These are phyloP conservation scores for Cutaneotrichosporon sp. DNA, from an alignment of 1,284 basidiomycete species.

Conservation along the genomic window DNA sequence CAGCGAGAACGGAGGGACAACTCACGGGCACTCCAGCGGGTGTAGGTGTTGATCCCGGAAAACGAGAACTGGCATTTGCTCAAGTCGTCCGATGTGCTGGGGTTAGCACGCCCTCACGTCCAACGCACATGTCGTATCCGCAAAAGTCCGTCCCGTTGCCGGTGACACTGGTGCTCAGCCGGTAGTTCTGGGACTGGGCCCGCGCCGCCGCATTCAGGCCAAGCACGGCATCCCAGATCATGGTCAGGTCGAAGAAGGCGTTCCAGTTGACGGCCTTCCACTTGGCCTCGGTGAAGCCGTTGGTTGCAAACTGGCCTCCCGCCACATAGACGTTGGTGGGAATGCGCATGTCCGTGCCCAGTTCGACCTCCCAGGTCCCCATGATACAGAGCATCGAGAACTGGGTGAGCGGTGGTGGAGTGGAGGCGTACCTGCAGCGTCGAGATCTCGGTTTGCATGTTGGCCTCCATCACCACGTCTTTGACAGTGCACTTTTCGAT, in stretches of 20 bases:
- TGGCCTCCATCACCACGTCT: not conserved
- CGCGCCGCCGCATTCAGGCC: not conserved
- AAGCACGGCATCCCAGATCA: not conserved
- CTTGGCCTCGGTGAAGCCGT: not conserved
- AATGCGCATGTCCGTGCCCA: not conserved
- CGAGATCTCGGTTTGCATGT: not conserved
- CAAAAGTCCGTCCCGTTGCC: not conserved
- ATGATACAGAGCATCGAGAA: not conserved
- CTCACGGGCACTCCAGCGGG: not conserved
- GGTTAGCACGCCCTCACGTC: not conserved
- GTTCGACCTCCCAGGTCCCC: not conserved
- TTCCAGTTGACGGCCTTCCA: not conserved
- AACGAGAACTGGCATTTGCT: not conserved
- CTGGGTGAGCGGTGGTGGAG: not conserved
- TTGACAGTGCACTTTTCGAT: not conserved
- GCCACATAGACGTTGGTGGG: not conserved
- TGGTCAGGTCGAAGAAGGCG: not conserved
- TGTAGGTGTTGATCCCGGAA: not conserved
- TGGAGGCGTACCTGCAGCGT: not conserved
- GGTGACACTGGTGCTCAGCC: not conserved
- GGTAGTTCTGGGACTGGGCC: not conserved
- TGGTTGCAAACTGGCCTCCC: not conserved
- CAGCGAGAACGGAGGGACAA: not conserved
- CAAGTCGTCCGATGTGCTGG: not conserved
- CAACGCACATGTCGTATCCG: not conserved